Evolutionary conservation across 331 rosid genomes (phyloP).

Genomic region (Rosa hybrid): DNA sequence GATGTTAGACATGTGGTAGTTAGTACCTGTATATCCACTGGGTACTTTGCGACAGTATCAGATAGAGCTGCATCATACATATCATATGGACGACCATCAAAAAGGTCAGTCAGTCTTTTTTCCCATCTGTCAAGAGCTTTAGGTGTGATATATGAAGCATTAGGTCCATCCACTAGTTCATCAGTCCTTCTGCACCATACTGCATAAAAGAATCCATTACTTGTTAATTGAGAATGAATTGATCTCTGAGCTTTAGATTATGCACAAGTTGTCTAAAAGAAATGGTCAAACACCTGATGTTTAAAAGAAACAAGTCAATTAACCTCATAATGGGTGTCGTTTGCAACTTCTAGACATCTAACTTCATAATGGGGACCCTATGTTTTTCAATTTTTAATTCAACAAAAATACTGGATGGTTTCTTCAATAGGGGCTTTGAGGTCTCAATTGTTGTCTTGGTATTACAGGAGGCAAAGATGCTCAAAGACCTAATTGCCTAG

Average conservation of each 20-base stretch:
- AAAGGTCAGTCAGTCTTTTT: constrained; percentile 63
- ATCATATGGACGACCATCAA: constrained; percentile 80
- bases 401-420: neutral
- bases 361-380: neutral
- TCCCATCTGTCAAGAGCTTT: constrained; percentile 95
- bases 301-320: neutral
- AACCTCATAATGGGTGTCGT: neutral
- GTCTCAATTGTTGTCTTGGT: neutral
- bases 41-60: constrained; percentile 73
- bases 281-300: neutral
- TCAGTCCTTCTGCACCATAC: constrained; percentile 99
- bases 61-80: constrained; percentile 97
- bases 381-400: neutral
- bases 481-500: neutral
- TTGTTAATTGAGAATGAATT: constrained; percentile 13
- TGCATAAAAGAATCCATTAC: constrained; percentile 29
- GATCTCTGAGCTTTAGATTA: neutral
- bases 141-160: constrained; percentile 89
- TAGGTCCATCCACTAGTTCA: constrained; percentile 95
- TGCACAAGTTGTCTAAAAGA: neutral
- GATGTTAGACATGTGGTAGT: neutral
- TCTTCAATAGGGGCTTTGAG: neutral
- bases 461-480: neutral
- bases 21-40: constrained; percentile 86
- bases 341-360: neutral